phyloP scores from a whole-genome alignment of 2,329 filamentous ascomycete species.

The Tolypocladium inflatum region DNA sequence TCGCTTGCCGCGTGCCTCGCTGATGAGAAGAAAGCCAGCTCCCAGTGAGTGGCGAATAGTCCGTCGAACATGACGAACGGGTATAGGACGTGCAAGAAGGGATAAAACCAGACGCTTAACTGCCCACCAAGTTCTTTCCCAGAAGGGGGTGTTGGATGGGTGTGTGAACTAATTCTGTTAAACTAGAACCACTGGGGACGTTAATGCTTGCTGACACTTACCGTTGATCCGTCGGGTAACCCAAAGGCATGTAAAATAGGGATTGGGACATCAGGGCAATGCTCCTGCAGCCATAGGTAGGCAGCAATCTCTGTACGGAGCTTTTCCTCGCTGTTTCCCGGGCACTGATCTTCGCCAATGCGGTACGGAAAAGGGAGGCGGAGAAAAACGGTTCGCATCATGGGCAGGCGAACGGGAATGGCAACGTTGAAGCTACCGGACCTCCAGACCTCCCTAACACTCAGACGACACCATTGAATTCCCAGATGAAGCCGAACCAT shows the following conservation, averaged over 20 bases:
- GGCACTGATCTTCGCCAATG: neutral
- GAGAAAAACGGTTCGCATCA: constrained; percentile 9
- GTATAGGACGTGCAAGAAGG: neutral
- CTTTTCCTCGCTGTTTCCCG: constrained; percentile 17
- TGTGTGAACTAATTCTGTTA: neutral
- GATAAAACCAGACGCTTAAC: neutral
- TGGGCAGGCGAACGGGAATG: constrained; percentile 29
- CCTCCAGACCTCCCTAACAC: neutral
- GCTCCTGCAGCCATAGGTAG: constrained; percentile 16
- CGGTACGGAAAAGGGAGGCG: constrained; percentile 1
- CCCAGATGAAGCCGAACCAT: no score
- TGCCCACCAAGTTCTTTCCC: neutral
- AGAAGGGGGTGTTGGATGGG: neutral
- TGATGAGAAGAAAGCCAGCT: neutral
- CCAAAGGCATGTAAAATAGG: constrained; percentile 16
- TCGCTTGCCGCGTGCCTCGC: constrained; percentile 2
- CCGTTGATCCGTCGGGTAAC: constrained; percentile 10
- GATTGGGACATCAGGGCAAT: constrained; percentile 14
- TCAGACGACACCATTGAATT: no score
- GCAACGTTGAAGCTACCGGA: constrained; percentile 10
- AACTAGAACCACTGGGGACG: neutral
- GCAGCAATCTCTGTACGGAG: constrained; percentile 16
- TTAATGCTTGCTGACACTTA: neutral
- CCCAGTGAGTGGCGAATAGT: neutral
- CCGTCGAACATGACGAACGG: neutral